Base-by-base conservation (phyloP, 805 yeast species). In the Saturnispora saitoi region DNA sequence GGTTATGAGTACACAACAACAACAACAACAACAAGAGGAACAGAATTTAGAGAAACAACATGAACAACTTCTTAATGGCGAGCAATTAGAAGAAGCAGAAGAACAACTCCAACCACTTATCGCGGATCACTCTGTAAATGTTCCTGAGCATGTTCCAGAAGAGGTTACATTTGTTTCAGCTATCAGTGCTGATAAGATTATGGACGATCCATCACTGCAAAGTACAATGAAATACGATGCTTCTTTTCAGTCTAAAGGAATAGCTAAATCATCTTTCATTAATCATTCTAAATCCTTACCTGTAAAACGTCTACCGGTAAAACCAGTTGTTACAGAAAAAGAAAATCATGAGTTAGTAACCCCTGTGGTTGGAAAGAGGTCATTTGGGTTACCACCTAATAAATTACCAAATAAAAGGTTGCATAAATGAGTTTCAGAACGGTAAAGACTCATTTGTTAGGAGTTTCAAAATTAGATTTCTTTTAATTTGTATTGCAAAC, bases 241-340 rank as follows among this genome's bases (percentile, higher is more conserved):
- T 0, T 77, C 73, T 45, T 77, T 72, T 53, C 76, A 79, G 58
- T 76, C 75, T 47, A 78, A 76, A 39, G 77, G 77, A 5, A 75
- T 73, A 12, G 74, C 71, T 53, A 75, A 79, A 48, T 80, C 83
- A 1, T 43, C 50, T 8, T 54, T 56, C 0, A 69, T 83, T 12
- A 89, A 85, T 61, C 91, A 83, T 42, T 71, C 74, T 1, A 80
- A 76, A 49, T 83, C 90, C 0, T 76, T 78, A 3, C 89, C 85
- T 2, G 69, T 84, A 2, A 77, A 76, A 50, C 66, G 80, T 49
- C 36, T 68, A 2, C 52, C 58, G 14, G 17, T 42, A n/a, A 31
- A 42, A 42, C 12, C 38, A 14, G 10, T 10, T 32, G 20, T 20
- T 22, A 20, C 29, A 10, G 37, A 42, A 17, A 31, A 42, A 29